Percentiles rank a stretch among this genome's conserved stretches.
Evolutionary conservation across 140 eudicot species (phyloP).

Genomic region (Ambrosia hybrid): DNA sequence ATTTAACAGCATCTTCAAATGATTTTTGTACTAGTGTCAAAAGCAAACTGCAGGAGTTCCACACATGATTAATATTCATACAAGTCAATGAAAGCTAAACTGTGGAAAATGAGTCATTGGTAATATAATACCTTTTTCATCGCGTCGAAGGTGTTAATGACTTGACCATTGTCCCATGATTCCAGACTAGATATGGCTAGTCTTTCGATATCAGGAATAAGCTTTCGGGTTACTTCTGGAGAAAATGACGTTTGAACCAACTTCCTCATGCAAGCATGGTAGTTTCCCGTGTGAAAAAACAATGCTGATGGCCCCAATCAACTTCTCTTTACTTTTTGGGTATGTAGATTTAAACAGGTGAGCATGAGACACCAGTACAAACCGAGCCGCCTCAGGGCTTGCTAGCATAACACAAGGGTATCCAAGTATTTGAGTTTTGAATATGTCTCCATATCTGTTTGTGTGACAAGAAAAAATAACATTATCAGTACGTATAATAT

Average conservation of each 20-base stretch:
- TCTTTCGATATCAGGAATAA: conserved; percentile 60
- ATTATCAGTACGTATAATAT: background rate
- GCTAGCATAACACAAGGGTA: conserved; percentile 91
- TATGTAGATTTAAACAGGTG: conserved; percentile 77
- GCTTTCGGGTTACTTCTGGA: conserved; percentile 51
- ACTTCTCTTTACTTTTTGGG: conserved; percentile 79
- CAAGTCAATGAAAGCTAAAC: conserved; percentile 5
- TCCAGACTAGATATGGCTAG: conserved; percentile 60
- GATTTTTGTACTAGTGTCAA: too few species aligned
- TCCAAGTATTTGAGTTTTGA: conserved; percentile 85
- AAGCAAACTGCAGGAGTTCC: conserved; percentile 53
- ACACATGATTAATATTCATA: background rate
- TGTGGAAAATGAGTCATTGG: background rate
- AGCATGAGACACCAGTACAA: conserved; percentile 65
- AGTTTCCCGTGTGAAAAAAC: conserved; percentile 78
- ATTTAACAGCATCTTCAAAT: too few species aligned
- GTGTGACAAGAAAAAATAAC: background rate
- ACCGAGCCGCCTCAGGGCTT: conserved; percentile 80
- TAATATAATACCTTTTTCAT: conserved; percentile 63
- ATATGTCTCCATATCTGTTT: conserved; percentile 77
- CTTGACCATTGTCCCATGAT: conserved; percentile 53
- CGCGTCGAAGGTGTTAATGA: conserved; percentile 52
- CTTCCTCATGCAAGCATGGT: conserved; percentile 68
- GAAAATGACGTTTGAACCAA: conserved; percentile 67
- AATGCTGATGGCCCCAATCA: conserved; percentile 84